Percentiles rank a stretch among this genome's conserved stretches.
These are phyloP conservation scores for Astrephomene gubernaculifera DNA, from an alignment of 139 green algal genomes.

Conservation along the genomic window DNA sequence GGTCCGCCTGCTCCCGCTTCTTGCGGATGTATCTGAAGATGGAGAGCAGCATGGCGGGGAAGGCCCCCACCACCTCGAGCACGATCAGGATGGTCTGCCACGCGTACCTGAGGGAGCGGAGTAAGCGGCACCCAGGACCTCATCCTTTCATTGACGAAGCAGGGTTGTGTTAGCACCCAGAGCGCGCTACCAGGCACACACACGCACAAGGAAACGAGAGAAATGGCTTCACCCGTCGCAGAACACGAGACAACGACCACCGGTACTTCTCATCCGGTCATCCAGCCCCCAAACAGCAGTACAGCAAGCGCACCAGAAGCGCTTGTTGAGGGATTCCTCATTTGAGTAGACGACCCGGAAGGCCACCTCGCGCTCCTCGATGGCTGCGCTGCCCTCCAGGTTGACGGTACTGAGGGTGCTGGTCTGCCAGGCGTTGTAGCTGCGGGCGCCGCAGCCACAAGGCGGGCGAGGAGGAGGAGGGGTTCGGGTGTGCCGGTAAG, in stretches of 20 bases:
- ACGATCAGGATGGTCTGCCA: conserved; percentile 68
- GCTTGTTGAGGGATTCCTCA: conserved; percentile 6
- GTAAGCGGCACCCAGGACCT: too few relatives aligned
- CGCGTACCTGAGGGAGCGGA: conserved; percentile 40
- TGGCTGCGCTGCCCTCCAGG: neutral
- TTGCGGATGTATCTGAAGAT: conserved; percentile 44
- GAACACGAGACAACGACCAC: too few relatives aligned
- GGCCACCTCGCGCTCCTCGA: conserved; percentile 1
- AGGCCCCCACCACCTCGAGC: conserved; percentile 53
- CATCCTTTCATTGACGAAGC: too few relatives aligned
- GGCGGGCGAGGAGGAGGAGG: too few relatives aligned
- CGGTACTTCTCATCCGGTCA: too few relatives aligned
- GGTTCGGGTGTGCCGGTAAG: neutral
- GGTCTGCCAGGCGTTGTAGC: conserved; percentile 42
- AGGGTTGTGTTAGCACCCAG: too few relatives aligned
- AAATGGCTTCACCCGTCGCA: too few relatives aligned
- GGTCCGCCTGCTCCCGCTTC: conserved; percentile 44
- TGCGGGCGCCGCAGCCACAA: too few relatives aligned
- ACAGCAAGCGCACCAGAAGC: conserved; percentile 53
- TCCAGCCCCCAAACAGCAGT: too few relatives aligned
- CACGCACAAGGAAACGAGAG: too few relatives aligned
- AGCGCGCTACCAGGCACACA: too few relatives aligned
- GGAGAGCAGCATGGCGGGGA: conserved; percentile 55
- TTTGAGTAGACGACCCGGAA: conserved; percentile 65
- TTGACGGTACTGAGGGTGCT: neutral